Conservation (phyloP, 345 rosid genomes). For the Sisymbrium irio region DNA sequence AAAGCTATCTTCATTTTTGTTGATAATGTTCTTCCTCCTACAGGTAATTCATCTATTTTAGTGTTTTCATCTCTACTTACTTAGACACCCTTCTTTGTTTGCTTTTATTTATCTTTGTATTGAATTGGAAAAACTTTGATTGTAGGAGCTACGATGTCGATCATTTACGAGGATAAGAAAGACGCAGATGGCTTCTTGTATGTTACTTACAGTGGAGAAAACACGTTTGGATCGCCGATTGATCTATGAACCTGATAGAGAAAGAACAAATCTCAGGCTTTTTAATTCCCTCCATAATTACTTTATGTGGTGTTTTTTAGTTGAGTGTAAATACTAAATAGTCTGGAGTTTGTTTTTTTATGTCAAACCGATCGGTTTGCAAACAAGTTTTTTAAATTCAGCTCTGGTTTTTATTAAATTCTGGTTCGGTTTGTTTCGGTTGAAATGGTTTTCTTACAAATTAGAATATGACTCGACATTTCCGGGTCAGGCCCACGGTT, state of each 20-base stretch:
- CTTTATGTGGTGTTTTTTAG: neutral
- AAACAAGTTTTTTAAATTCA: neutral
- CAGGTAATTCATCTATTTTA: neutral
- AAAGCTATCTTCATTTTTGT: slow-evolving; percentile 57
- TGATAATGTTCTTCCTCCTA: slow-evolving; percentile 45
- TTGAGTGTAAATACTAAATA: neutral
- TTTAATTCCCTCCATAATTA: neutral
- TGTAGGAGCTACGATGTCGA: slow-evolving; percentile 52
- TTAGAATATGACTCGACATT: neutral
- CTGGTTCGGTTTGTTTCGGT: neutral
- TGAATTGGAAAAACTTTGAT: neutral
- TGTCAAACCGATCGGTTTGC: neutral
- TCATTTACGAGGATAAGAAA: slow-evolving; percentile 29
- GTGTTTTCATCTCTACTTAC: neutral
- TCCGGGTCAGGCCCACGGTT: neutral
- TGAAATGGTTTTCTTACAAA: neutral
- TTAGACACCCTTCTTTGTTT: neutral
- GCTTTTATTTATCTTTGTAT: neutral
- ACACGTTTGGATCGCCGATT: slow-evolving; percentile 41
- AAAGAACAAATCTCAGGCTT: neutral
- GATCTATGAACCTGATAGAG: neutral
- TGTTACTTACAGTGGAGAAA: slow-evolving; percentile 53
- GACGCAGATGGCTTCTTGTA: slow-evolving; percentile 53
- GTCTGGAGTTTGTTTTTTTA: neutral
- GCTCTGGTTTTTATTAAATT: neutral